Percentiles rank a stretch among this genome's conserved stretches.
phyloP scores from a whole-genome alignment of 371 early-diverging fungal genomes.

The Encephalitozoon hellem region DNA sequence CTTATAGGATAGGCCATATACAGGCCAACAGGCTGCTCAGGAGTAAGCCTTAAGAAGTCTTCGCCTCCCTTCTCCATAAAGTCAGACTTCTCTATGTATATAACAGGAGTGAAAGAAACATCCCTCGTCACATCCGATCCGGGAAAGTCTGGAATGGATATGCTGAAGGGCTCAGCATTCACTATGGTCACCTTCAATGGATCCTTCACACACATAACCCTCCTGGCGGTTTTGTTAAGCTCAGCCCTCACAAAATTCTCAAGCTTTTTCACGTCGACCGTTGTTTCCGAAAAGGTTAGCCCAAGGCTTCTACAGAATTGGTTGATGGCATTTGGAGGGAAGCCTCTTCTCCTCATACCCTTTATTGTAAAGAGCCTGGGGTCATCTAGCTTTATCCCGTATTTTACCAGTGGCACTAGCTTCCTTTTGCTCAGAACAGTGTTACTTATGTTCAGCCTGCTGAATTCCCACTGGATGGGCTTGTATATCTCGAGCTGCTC shows the following conservation, averaged over 20 bases:
- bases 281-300: slow-evolving; percentile 75
- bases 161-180: slow-evolving; percentile 59
- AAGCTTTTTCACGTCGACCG: slow-evolving; percentile 77
- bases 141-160: background rate
- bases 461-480: slow-evolving; percentile 99
- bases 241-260: slow-evolving; percentile 87
- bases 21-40: slow-evolving; percentile 81
- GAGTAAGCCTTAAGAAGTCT: slow-evolving; percentile 83
- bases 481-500: slow-evolving; percentile 93
- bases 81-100: slow-evolving; percentile 82
- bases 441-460: slow-evolving; percentile 83
- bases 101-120: slow-evolving; percentile 27
- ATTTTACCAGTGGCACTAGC: slow-evolving; percentile 72
- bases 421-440: slow-evolving; percentile 95
- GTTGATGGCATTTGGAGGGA: slow-evolving; percentile 94
- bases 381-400: slow-evolving; percentile 79
- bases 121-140: background rate
- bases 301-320: slow-evolving; percentile 85
- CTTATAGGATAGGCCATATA: slow-evolving; percentile 73
- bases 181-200: slow-evolving; percentile 76
- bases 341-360: slow-evolving; percentile 89
- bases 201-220: slow-evolving; percentile 76
- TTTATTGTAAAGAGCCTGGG: slow-evolving; percentile 90
- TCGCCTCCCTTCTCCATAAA: slow-evolving; percentile 69
- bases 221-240: slow-evolving; percentile 76